Conservation (phyloP, 108 stramenopile genomes). For the Hondaea fermentalgiana region DNA sequence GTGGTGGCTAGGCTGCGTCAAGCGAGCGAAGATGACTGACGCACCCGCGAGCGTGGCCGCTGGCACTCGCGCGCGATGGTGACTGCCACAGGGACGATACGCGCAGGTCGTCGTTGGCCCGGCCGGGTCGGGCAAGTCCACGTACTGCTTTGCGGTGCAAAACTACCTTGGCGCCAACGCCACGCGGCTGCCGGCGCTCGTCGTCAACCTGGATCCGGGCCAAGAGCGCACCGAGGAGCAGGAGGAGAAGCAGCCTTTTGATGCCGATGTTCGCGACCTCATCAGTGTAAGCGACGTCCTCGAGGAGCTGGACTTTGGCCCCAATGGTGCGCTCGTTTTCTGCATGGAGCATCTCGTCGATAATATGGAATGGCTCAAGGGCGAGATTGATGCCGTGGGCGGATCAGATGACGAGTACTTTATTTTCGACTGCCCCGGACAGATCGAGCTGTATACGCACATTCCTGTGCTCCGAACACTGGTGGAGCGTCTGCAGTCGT, state of each 20-base stretch:
- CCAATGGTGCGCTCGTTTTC: conserved; percentile 91
- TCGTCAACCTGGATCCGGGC: conserved; percentile 85
- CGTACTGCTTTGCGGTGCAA: conserved; percentile 54
- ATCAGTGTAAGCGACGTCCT: conserved; percentile 92
- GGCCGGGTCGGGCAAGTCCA: conserved; percentile 33
- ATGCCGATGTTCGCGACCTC: conserved; percentile 80
- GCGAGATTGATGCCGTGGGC: conserved; percentile 65
- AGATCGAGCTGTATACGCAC: conserved; percentile 90
- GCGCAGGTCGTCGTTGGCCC: conserved; percentile 28
- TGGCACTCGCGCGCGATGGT: neutral
- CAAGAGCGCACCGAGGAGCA: neutral
- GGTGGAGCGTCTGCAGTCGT: conserved; percentile 64
- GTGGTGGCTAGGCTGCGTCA: no score
- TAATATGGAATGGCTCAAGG: conserved; percentile 89
- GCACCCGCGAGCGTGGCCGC: no score
- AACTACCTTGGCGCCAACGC: conserved; percentile 30
- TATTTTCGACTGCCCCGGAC: conserved; percentile 97
- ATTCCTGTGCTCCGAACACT: conserved; percentile 86
- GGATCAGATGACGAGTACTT: conserved; percentile 82
- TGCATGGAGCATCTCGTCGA: conserved; percentile 96
- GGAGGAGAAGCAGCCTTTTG: neutral
- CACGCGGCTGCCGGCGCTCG: conserved; percentile 40
- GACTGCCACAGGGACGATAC: neutral
- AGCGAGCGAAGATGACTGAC: no score
- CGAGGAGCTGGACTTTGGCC: conserved; percentile 88